Base-by-base conservation (phyloP, 2,329 filamentous ascomycete species). In the Apiospora saccharicola region DNA sequence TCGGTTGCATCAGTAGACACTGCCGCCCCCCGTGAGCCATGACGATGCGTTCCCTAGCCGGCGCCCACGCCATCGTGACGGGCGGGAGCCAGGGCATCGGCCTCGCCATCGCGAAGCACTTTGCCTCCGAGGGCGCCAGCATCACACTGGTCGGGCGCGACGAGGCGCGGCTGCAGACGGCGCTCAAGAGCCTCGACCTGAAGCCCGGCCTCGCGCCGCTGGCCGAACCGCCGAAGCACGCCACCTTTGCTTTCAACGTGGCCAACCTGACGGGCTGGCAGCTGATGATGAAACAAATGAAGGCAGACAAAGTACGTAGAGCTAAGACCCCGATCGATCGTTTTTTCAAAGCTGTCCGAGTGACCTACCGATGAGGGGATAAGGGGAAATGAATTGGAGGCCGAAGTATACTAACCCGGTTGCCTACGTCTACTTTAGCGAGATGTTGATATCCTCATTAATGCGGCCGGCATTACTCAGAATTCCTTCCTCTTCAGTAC, bases 381-480 rank as follows among this genome's bases (percentile, higher is more conserved):
- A 53, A 12, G 37, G 37, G 37, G 37, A 10, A 10, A 41, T 41
- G 10, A 0, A 10, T 41, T 41, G 49, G 8, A 14, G 49, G n/a
- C 1, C n/a, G n/a, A 47, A 22, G 22, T 49, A 49, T 8, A 22
- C 30, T 61, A 10, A n/a, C 14, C 19, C n/a, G n/a, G 41, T 8
- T 47, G 1, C 16, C n/a, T 22, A 19, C 30, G n/a, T 24, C 46
- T 43, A 61, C 69, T 71, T 34, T 74, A 80, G 76, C 61, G 75
- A 70, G 73, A n/a, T 10, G 68, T 76, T 12, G 86, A 90, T 77
- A 85, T 96, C 43, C 87, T 97, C 1, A 87, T 97, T 75, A 97
- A 97, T 79, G 93, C 93, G 37, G 94, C 94, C 0, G 95, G 94
- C 13, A 85, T 95, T 30, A 86, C 91, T 0, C 90, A 94, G 75